These are phyloP conservation scores for Tylopilus intermedius DNA, from an alignment of 768 basidiomycete genomes.

Conservation along the genomic window DNA sequence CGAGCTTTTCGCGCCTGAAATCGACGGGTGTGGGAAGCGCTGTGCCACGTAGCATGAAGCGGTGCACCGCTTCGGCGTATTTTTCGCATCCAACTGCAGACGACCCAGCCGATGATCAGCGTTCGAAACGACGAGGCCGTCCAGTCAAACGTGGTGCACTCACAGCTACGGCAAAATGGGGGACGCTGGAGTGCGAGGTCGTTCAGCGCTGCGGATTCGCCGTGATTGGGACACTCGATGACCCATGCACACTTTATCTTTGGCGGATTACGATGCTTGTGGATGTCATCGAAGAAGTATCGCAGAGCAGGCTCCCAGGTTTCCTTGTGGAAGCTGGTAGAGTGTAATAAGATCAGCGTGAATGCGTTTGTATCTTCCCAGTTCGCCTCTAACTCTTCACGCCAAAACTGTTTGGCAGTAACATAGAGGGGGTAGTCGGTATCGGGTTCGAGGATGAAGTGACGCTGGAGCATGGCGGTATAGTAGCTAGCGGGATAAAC, in stretches of 20 bases:
- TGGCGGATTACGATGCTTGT: not conserved
- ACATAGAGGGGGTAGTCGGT: constrained; percentile 44
- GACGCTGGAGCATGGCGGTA: constrained; percentile 24
- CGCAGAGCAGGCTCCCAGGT: constrained; percentile 62
- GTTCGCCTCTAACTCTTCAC: constrained; percentile 35
- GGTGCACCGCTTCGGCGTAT: constrained; percentile 56
- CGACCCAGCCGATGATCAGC: not conserved
- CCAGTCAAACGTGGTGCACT: constrained; percentile 11
- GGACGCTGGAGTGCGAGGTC: constrained; percentile 38
- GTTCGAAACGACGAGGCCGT: not conserved
- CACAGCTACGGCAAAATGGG: constrained; percentile 45
- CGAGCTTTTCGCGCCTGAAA: constrained; percentile 46
- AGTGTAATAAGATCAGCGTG: constrained; percentile 60
- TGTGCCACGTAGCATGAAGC: constrained; percentile 46
- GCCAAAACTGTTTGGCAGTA: constrained; percentile 57
- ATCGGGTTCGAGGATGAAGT: constrained; percentile 35
- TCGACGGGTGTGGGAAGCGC: constrained; percentile 40
- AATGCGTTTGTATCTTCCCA: constrained; percentile 38
- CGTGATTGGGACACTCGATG: constrained; percentile 72
- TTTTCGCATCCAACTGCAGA: constrained; percentile 56
- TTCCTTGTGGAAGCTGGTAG: constrained; percentile 73
- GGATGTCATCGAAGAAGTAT: constrained; percentile 38
- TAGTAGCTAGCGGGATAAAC: not conserved
- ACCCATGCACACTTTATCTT: constrained; percentile 48
- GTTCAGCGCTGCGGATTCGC: constrained; percentile 55